A percentile compares a stretch with the other conserved stretches of the same genome.
Conservation (phyloP, 2,329 filamentous ascomycete species). For the Fusarium albidum region DNA sequence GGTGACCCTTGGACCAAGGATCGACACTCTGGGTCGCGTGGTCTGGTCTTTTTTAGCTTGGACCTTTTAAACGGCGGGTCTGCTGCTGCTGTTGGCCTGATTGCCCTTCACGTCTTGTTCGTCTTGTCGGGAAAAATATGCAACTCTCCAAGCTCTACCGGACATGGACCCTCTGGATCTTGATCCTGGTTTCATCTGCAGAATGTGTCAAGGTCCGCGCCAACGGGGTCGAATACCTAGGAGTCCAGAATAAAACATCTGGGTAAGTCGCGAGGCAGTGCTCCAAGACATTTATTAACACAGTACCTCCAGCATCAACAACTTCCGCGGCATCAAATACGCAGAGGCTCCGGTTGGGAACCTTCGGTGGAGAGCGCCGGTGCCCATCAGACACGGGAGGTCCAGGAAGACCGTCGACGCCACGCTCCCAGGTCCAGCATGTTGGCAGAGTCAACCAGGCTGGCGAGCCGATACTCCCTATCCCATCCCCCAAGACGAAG, state of each 20-base stretch:
- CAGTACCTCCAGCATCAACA: background rate
- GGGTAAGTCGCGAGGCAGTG: background rate
- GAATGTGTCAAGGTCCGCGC: background rate
- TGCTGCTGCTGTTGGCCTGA: too few relatives aligned
- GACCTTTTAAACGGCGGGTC: too few relatives aligned
- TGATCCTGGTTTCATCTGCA: background rate
- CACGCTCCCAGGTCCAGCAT: background rate
- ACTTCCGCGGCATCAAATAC: conserved; percentile 3
- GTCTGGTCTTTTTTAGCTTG: too few relatives aligned
- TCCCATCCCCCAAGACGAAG: background rate
- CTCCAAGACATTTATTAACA: background rate
- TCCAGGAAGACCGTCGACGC: background rate
- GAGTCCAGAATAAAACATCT: background rate
- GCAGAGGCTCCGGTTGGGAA: conserved; percentile 5
- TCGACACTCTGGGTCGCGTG: too few relatives aligned
- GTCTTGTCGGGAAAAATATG: too few relatives aligned
- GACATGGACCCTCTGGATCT: background rate
- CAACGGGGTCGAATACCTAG: background rate
- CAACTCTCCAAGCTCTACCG: background rate
- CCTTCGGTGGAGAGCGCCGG: conserved; percentile 3
- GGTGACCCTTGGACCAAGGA: too few relatives aligned
- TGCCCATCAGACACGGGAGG: background rate
- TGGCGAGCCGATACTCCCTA: background rate
- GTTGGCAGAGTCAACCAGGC: background rate
- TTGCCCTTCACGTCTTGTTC: too few relatives aligned